Percentiles rank a stretch among this genome's conserved stretches.
Evolutionary conservation across 495 filamentous ascomycete species (phyloP).

Genomic region (Patellaria atrata): DNA sequence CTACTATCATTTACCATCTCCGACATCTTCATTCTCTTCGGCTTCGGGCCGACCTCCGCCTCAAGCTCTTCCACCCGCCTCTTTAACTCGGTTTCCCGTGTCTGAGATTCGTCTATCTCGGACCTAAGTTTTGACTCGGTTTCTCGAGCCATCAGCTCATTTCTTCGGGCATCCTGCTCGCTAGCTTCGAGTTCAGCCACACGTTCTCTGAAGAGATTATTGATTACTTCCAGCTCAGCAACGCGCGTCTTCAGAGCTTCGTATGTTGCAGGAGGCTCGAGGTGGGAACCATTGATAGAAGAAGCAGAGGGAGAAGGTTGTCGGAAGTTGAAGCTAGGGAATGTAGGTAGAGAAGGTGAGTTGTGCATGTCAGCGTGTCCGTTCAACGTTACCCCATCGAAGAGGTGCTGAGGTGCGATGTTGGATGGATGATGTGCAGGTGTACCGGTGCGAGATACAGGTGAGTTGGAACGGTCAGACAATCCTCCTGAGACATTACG

Average conservation of each 20-base stretch:
- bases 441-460: slow-evolving; percentile 75
- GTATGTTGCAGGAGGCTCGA: slow-evolving; percentile 64
- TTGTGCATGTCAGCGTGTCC: slow-evolving; percentile 47
- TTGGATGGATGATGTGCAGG: slow-evolving; percentile 46
- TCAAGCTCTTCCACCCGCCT: slow-evolving; percentile 69
- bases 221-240: slow-evolving; percentile 88
- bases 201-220: slow-evolving; percentile 80
- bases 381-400: slow-evolving; percentile 57
- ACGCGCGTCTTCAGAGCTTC: slow-evolving; percentile 83
- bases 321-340: slow-evolving; percentile 36
- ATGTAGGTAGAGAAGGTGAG: slow-evolving; percentile 38
- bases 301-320: slow-evolving; percentile 56
- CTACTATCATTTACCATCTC: slow-evolving; percentile 17
- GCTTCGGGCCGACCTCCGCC: slow-evolving; percentile 39
- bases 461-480: slow-evolving; percentile 68
- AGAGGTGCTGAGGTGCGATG: slow-evolving; percentile 62
- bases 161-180: slow-evolving; percentile 49
- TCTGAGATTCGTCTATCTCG: slow-evolving; percentile 59
- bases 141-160: slow-evolving; percentile 38
- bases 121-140: slow-evolving; percentile 46
- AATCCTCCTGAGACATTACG: slow-evolving; percentile 58
- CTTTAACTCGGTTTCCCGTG: slow-evolving; percentile 71
- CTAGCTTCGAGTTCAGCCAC: slow-evolving; percentile 75
- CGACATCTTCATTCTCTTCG: slow-evolving; percentile 19
- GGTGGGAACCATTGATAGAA: slow-evolving; percentile 58